phyloP scores from a whole-genome alignment of 306 rosid genomes.

The Potentilla sterilis region DNA sequence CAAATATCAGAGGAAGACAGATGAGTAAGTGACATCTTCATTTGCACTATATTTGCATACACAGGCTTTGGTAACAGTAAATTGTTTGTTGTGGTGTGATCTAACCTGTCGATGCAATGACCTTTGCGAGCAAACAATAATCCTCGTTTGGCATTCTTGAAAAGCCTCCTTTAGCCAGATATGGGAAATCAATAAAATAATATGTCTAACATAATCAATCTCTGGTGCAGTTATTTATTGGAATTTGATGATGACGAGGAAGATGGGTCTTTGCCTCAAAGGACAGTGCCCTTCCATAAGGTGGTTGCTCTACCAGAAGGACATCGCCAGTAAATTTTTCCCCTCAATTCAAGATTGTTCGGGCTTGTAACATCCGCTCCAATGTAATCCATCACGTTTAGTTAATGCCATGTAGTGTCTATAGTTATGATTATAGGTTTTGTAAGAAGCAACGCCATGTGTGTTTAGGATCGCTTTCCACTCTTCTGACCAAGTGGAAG shows the following conservation, averaged over 20 bases:
- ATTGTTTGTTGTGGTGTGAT: slow-evolving; percentile 1
- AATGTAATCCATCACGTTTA: slow-evolving; percentile 1
- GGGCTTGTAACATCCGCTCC: slow-evolving; percentile 28
- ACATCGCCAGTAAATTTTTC: slow-evolving; percentile 66
- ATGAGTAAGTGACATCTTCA: slow-evolving; percentile 68
- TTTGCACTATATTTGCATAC: slow-evolving; percentile 10
- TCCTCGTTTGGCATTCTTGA: neutral
- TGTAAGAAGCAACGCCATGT: neutral
- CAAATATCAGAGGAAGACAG: slow-evolving; percentile 78
- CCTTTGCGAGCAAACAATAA: neutral
- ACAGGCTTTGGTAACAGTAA: neutral
- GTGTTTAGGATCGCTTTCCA: neutral
- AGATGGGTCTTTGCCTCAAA: slow-evolving; percentile 91
- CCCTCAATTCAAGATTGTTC: slow-evolving; percentile 21
- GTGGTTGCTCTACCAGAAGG: slow-evolving; percentile 95
- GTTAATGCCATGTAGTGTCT: slow-evolving; percentile 2
- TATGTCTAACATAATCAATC: slow-evolving; percentile 1
- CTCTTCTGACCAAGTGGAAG: neutral
- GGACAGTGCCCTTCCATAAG: slow-evolving; percentile 84
- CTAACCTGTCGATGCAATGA: neutral
- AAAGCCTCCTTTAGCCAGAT: neutral
- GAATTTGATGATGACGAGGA: slow-evolving; percentile 99
- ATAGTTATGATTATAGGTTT: neutral
- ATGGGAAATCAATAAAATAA: neutral
- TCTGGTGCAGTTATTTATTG: slow-evolving; percentile 72